phyloP scores from a whole-genome alignment of 2,329 filamentous ascomycete genomes.

The Penicillium rolfsii region DNA sequence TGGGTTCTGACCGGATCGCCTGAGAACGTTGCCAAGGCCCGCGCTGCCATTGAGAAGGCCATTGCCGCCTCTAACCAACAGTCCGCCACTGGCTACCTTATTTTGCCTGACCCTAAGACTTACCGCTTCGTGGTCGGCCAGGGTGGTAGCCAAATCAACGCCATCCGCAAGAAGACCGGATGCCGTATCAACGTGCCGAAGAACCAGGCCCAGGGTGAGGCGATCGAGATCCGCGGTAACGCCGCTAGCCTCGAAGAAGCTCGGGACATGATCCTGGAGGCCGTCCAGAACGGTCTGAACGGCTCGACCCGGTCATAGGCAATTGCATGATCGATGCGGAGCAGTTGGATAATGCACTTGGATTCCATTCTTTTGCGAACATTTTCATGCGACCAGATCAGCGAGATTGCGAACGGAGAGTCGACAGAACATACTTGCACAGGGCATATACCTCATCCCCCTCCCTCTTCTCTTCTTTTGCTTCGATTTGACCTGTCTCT shows the following conservation, averaged over 20 bases:
- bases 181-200: constrained; percentile 94
- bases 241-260: constrained; percentile 82
- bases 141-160: constrained; percentile 87
- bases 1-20: constrained; percentile 83
- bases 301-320: constrained; percentile 26
- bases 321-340: neutral
- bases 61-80: constrained; percentile 61
- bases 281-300: constrained; percentile 60
- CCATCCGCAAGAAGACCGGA: constrained; percentile 86
- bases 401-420: constrained; percentile 2
- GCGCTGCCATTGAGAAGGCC: constrained; percentile 71
- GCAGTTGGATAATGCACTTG: neutral
- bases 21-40: constrained; percentile 81
- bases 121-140: constrained; percentile 90
- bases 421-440: constrained; percentile 22
- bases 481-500: neutral
- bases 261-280: constrained; percentile 83
- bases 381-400: neutral
- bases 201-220: constrained; percentile 72
- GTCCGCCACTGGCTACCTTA: constrained; percentile 77
- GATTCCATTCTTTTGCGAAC: neutral
- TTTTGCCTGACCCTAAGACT: constrained; percentile 83
- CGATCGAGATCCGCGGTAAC: constrained; percentile 85
- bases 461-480: constrained; percentile 4
- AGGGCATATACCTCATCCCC: constrained; percentile 19